These are phyloP conservation scores for Brasenia schreberi DNA, from an alignment of 164 flowering plant genomes.

Conservation along the genomic window DNA sequence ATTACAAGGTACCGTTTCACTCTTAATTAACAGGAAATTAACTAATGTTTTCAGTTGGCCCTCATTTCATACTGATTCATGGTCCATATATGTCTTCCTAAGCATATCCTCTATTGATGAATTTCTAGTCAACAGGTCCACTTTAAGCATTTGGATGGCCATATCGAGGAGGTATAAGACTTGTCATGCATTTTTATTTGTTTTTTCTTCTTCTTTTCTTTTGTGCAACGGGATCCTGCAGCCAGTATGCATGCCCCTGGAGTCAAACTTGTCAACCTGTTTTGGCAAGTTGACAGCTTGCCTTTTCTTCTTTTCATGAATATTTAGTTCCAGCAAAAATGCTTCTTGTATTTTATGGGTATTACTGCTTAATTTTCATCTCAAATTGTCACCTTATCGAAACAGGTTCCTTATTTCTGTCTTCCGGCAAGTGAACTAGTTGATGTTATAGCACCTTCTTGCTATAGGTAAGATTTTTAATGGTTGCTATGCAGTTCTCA, in stretches of 20 bases:
- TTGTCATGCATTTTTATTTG: background rate
- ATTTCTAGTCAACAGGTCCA: slow-evolving; percentile 48
- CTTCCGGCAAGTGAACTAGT: slow-evolving; percentile 95
- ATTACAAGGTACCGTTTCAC: slow-evolving; percentile 63
- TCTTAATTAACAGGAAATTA: background rate
- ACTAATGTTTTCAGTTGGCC: background rate
- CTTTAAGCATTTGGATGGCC: slow-evolving; percentile 97
- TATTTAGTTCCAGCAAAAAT: background rate
- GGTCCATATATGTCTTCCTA: background rate
- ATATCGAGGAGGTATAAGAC: slow-evolving; percentile 77
- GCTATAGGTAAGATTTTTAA: slow-evolving; percentile 54
- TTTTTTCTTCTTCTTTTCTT: no score
- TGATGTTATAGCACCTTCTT: slow-evolving; percentile 98
- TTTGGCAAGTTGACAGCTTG: background rate
- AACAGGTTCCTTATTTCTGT: slow-evolving; percentile 97
- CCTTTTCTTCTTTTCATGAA: background rate
- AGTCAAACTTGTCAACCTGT: no score
- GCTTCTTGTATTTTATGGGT: background rate
- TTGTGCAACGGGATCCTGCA: no score
- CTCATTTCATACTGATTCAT: background rate
- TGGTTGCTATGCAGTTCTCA: no score
- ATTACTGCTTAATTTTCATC: slow-evolving; percentile 2
- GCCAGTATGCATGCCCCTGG: no score
- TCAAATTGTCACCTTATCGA: slow-evolving; percentile 7
- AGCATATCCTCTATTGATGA: background rate